Percentiles rank a stretch among this genome's conserved stretches.
Evolutionary conservation across 352 stramenopile species (phyloP).

Genomic region (Pythium utonaiense): DNA sequence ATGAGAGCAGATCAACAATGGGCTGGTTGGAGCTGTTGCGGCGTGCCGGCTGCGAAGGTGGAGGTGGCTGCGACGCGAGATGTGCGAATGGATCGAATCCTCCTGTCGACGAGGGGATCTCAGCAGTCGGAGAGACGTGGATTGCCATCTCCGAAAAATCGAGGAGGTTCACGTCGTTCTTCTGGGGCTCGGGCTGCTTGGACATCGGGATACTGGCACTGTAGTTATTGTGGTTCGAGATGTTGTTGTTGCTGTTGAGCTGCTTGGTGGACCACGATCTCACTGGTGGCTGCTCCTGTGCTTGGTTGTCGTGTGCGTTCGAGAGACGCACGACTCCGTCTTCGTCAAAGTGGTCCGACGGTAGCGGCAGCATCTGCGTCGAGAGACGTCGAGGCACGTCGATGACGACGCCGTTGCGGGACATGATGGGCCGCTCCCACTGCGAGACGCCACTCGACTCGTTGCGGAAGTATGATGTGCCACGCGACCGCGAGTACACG

Average conservation of each 20-base stretch:
- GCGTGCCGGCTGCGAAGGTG: conserved; percentile 19
- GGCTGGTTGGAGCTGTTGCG: conserved; percentile 18
- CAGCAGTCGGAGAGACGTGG: conserved; percentile 36
- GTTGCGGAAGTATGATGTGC: conserved; percentile 74
- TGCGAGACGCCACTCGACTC: conserved; percentile 52
- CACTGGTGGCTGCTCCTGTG: neutral
- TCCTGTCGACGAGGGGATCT: conserved; percentile 16
- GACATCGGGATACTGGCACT: neutral
- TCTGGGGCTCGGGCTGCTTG: neutral
- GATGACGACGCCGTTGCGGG: conserved; percentile 35
- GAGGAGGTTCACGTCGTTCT: conserved; percentile 46
- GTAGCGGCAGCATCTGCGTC: conserved; percentile 13
- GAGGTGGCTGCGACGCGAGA: conserved; percentile 14
- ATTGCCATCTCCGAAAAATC: conserved; percentile 65
- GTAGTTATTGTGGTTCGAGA: too few species aligned
- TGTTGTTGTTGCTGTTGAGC: neutral
- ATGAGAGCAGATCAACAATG: conserved; percentile 48
- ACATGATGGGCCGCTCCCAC: conserved; percentile 77
- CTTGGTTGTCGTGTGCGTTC: conserved; percentile 10
- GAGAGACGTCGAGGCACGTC: conserved; percentile 26
- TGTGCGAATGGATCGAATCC: conserved; percentile 44
- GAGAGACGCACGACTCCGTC: conserved; percentile 22
- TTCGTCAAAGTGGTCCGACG: conserved; percentile 19
- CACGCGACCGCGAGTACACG: conserved; percentile 71
- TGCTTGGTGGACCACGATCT: neutral